These are phyloP conservation scores for Neurospora sp. DNA, from an alignment of 495 filamentous ascomycete species.

Conservation along the genomic window DNA sequence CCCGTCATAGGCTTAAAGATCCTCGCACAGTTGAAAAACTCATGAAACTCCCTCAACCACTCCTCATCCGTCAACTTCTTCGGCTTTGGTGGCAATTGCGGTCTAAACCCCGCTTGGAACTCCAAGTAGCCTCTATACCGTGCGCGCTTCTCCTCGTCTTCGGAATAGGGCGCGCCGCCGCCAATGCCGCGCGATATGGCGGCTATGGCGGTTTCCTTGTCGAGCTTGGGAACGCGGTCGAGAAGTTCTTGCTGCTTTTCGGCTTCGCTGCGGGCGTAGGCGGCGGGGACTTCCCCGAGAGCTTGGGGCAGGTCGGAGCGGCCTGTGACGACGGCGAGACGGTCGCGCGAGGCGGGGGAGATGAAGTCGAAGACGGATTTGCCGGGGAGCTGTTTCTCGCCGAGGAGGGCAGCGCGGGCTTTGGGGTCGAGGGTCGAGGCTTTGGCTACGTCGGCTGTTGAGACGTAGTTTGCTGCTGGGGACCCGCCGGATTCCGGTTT, in stretches of 20 bases:
- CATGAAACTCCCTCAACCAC: conserved; percentile 71
- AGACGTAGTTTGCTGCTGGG: conserved; percentile 41
- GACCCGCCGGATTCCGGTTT: conserved; percentile 20
- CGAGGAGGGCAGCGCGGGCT: conserved; percentile 69
- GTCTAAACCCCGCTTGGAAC: conserved; percentile 55
- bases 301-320: conserved; percentile 68
- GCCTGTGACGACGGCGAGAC: conserved; percentile 65
- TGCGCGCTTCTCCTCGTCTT: conserved; percentile 64
- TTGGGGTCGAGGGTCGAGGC: conserved; percentile 68
- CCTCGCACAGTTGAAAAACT: conserved; percentile 80
- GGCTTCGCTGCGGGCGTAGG: conserved; percentile 47
- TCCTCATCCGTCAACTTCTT: conserved; percentile 51
- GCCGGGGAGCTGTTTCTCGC: conserved; percentile 72
- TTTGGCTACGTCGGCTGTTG: conserved; percentile 64
- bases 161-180: conserved; percentile 76
- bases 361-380: conserved; percentile 97
- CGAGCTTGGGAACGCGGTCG: conserved; percentile 57
- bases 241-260: conserved; percentile 51
- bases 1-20: conserved; percentile 91
- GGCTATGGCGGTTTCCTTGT: conserved; percentile 60
- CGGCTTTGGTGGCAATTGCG: conserved; percentile 44
- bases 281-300: conserved; percentile 60
- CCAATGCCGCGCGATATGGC: conserved; percentile 64
- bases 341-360: conserved; percentile 67
- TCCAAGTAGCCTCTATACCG: conserved; percentile 79